phyloP scores from a whole-genome alignment of 2,329 filamentous ascomycete genomes.

The Orbilia quercus region DNA sequence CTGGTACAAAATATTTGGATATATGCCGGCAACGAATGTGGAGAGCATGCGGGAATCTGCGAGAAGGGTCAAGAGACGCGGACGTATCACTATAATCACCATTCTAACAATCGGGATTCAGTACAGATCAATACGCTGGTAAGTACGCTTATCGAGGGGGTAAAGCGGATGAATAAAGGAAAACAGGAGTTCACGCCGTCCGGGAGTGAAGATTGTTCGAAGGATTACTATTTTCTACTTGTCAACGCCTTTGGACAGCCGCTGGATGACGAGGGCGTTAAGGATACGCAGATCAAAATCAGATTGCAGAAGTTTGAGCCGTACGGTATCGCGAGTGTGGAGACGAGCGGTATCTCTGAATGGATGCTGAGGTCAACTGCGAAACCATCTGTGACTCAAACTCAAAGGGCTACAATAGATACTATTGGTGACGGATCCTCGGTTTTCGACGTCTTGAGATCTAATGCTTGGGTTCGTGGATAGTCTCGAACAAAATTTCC shows the following conservation, averaged over 20 bases:
- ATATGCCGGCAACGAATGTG: constrained; percentile 12
- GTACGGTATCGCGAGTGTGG: constrained; percentile 6
- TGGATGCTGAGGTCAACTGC: neutral
- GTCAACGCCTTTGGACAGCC: neutral
- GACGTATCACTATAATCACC: constrained; percentile 16
- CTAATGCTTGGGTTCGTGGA: no score
- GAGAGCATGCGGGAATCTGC: neutral
- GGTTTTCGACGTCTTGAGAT: no score
- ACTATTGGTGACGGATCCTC: neutral
- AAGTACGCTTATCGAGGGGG: constrained; percentile 8
- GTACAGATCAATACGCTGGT: constrained; percentile 16
- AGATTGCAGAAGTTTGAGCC: constrained; percentile 22
- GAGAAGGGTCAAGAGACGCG: neutral
- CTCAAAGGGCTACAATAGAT: neutral
- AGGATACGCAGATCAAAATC: constrained; percentile 18
- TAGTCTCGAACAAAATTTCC: no score
- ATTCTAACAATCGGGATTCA: neutral
- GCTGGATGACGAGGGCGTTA: neutral
- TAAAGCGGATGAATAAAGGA: neutral
- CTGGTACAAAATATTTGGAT: constrained; percentile 20
- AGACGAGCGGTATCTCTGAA: neutral
- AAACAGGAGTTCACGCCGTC: neutral
- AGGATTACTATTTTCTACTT: constrained; percentile 4
- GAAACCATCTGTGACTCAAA: neutral
- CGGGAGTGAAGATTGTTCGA: neutral